Conservation (phyloP, 305 asterid genomes). For the Solanum chacoense region DNA sequence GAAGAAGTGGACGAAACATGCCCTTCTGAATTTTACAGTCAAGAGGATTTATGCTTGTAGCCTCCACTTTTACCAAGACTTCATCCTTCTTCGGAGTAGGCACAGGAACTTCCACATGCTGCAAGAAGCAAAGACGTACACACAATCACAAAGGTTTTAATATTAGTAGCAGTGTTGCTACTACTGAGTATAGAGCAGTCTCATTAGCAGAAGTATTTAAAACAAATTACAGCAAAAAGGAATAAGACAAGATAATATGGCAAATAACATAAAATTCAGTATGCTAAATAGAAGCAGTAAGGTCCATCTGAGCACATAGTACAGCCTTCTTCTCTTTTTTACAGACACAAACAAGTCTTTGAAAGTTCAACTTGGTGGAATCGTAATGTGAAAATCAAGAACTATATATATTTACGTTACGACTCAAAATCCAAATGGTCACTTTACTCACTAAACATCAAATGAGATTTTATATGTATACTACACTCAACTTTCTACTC, state of each 20-base stretch:
- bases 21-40: slow-evolving; percentile 79
- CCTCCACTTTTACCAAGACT: slow-evolving; percentile 71
- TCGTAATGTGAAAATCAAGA: background rate
- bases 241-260: background rate
- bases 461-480: background rate
- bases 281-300: background rate
- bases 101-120: slow-evolving; percentile 80
- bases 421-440: background rate
- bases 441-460: background rate
- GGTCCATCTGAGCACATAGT: background rate
- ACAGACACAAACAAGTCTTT: background rate
- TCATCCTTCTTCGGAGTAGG: slow-evolving; percentile 53
- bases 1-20: slow-evolving; percentile 36
- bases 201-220: too few relatives aligned
- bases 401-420: background rate
- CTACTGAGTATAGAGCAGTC: background rate
- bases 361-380: background rate
- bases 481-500: background rate
- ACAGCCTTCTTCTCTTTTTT: background rate
- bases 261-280: background rate
- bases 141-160: background rate
- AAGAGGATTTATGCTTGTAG: slow-evolving; percentile 55
- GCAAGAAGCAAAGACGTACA: slow-evolving; percentile 9
- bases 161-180: background rate
- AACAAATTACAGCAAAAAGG: background rate